phyloP scores from a whole-genome alignment of 192 early-diverging fungal genomes.

The Coemansia biformis region DNA sequence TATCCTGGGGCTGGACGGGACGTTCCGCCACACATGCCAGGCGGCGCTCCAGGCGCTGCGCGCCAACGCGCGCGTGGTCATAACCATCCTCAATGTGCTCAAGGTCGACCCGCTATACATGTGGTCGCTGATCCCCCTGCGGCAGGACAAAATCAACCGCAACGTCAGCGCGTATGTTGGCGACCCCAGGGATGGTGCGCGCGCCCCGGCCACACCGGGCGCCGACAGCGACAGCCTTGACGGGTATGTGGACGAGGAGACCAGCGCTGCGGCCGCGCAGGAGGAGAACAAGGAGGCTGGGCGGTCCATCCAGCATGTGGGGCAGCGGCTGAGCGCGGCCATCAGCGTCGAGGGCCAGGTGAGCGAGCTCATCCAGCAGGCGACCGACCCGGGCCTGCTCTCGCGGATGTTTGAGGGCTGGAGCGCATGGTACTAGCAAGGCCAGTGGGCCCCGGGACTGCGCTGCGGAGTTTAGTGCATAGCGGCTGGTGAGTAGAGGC shows the following conservation, averaged over 20 bases:
- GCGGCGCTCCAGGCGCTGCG: slow-evolving; percentile 74
- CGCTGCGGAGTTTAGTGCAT: no score
- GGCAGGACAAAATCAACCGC: slow-evolving; percentile 42
- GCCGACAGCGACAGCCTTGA: not conserved
- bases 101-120: slow-evolving; percentile 85
- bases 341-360: slow-evolving; percentile 67
- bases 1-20: slow-evolving; percentile 69
- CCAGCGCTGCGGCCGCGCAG: slow-evolving; percentile 6
- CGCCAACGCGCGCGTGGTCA: slow-evolving; percentile 70
- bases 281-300: slow-evolving; percentile 64
- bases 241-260: slow-evolving; percentile 5
- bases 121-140: slow-evolving; percentile 55
- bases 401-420: slow-evolving; percentile 59
- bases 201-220: slow-evolving; percentile 3
- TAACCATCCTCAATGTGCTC: slow-evolving; percentile 89
- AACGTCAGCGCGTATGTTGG: slow-evolving; percentile 20
- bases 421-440: slow-evolving; percentile 38
- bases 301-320: slow-evolving; percentile 58
- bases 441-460: no score
- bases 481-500: no score
- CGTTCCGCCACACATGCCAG: slow-evolving; percentile 73
- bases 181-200: slow-evolving; percentile 7
- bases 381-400: slow-evolving; percentile 55
- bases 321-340: slow-evolving; percentile 53
- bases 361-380: slow-evolving; percentile 66